These are phyloP conservation scores for Fusarium sp. DNA, from an alignment of 2,329 filamentous ascomycete species.

Conservation along the genomic window DNA sequence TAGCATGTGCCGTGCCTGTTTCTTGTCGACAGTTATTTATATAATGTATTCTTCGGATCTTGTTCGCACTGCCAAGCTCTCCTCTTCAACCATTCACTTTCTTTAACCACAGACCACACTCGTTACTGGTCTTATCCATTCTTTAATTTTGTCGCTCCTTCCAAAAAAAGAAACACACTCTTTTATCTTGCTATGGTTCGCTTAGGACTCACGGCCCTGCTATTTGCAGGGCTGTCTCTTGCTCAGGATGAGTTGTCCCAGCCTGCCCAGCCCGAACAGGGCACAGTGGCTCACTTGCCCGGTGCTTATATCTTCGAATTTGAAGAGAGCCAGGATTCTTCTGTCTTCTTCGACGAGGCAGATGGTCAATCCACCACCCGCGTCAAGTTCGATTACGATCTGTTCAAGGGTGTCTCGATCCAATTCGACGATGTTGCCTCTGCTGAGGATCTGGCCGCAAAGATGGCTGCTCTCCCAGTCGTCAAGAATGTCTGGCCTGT, in stretches of 20 bases:
- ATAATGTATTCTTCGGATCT: slow-evolving; percentile 4
- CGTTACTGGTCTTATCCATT: slow-evolving; percentile 4
- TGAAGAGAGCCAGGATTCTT: slow-evolving; percentile 60
- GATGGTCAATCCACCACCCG: slow-evolving; percentile 45
- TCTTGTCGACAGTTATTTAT: background rate
- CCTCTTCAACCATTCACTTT: slow-evolving; percentile 8
- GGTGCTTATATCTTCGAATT: slow-evolving; percentile 67
- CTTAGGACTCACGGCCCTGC: slow-evolving; percentile 28
- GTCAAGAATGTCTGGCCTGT: slow-evolving; percentile 65
- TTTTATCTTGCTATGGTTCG: slow-evolving; percentile 25
- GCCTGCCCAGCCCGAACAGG: slow-evolving; percentile 8
- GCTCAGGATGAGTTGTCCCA: slow-evolving; percentile 7
- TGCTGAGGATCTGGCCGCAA: slow-evolving; percentile 57
- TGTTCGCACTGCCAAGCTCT: slow-evolving; percentile 11
- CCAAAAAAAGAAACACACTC: background rate
- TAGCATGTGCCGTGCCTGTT: background rate
- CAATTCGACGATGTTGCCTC: slow-evolving; percentile 61
- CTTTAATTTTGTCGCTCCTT: slow-evolving; percentile 16
- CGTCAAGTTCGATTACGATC: slow-evolving; percentile 61
- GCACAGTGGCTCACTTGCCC: slow-evolving; percentile 41
- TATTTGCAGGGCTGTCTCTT: slow-evolving; percentile 32
- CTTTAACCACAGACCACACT: slow-evolving; percentile 1
- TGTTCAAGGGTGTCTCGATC: slow-evolving; percentile 68
- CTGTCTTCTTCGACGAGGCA: slow-evolving; percentile 29
- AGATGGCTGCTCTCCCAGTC: slow-evolving; percentile 57